A percentile compares a stretch with the other conserved stretches of the same genome.
Evolutionary conservation across 2,329 filamentous ascomycete species (phyloP).

Genomic region (Fusarium staphyleae): DNA sequence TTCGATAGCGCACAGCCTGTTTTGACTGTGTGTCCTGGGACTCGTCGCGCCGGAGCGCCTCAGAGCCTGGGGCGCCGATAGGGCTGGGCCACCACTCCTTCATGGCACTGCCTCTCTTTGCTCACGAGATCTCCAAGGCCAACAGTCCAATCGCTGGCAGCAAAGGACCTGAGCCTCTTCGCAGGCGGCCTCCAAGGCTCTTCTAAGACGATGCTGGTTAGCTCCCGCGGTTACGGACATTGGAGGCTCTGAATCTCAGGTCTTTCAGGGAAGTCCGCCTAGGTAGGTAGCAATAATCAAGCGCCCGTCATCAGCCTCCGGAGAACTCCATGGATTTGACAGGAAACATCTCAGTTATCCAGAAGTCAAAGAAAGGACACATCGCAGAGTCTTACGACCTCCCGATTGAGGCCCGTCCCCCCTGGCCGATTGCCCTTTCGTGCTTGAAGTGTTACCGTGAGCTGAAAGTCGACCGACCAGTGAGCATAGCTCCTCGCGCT

Average conservation of each 20-base stretch:
- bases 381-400: not conserved
- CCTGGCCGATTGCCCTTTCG: not conserved
- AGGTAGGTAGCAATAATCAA: no score
- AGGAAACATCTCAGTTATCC: not conserved
- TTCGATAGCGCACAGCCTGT: conserved; percentile 5
- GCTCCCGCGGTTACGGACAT: not conserved
- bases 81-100: not conserved
- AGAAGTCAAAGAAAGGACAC: no score
- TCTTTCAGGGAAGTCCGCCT: not conserved
- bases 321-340: conserved; percentile 3
- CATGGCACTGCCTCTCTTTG: not conserved
- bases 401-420: conserved; percentile 11
- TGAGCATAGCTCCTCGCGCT: not conserved
- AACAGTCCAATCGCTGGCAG: not conserved
- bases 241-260: not conserved
- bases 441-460: not conserved
- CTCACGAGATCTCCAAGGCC: not conserved
- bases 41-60: conserved; percentile 1
- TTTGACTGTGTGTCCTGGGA: not conserved
- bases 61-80: conserved; percentile 4
- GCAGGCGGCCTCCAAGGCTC: conserved; percentile 5
- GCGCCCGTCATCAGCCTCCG: conserved; percentile 18
- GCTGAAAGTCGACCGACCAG: not conserved
- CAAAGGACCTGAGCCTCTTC: not conserved
- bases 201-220: conserved; percentile 11